These are phyloP conservation scores for Nidula microcarpa DNA, from an alignment of 768 basidiomycete species.

Conservation along the genomic window DNA sequence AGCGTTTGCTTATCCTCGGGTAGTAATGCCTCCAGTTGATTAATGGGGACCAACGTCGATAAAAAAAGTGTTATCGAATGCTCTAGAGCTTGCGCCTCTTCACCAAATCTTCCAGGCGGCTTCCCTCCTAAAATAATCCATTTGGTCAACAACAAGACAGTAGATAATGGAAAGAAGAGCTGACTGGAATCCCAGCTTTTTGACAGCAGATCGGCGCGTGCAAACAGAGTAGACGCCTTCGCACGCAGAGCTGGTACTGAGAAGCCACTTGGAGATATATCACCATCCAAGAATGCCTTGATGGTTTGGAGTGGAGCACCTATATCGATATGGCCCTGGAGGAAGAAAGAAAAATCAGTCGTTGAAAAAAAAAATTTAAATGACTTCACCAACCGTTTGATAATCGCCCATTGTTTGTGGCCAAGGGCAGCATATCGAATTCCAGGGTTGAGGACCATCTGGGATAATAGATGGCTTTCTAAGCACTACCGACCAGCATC, in stretches of 20 bases:
- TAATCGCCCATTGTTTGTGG: conserved; percentile 73
- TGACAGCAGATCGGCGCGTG: conserved; percentile 61
- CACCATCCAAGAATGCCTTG: conserved; percentile 59
- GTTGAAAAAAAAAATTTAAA: conserved; percentile 2
- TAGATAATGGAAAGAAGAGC: conserved; percentile 1
- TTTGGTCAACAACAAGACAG: conserved; percentile 3
- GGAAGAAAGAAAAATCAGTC: conserved; percentile 8
- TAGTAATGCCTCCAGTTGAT: conserved; percentile 54
- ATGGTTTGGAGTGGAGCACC: conserved; percentile 54
- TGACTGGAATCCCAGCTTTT: conserved; percentile 59
- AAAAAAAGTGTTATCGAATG: conserved; percentile 61
- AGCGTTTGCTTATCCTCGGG: conserved; percentile 59
- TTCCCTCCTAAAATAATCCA: conserved; percentile 33
- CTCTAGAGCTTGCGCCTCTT: conserved; percentile 62
- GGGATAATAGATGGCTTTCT: conserved; percentile 65
- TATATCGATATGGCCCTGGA: conserved; percentile 56
- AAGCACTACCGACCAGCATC: conserved; percentile 76
- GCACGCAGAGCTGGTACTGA: conserved; percentile 63
- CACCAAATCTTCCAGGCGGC: conserved; percentile 43
- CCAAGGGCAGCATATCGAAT: conserved; percentile 72
- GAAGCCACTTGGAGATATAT: conserved; percentile 53
- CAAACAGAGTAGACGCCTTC: conserved; percentile 75
- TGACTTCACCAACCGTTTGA: conserved; percentile 47
- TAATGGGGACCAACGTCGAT: conserved; percentile 59
- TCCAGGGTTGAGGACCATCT: conserved; percentile 54